phyloP scores from a whole-genome alignment of 441 rosid genomes.

The Erodium trifolium region DNA sequence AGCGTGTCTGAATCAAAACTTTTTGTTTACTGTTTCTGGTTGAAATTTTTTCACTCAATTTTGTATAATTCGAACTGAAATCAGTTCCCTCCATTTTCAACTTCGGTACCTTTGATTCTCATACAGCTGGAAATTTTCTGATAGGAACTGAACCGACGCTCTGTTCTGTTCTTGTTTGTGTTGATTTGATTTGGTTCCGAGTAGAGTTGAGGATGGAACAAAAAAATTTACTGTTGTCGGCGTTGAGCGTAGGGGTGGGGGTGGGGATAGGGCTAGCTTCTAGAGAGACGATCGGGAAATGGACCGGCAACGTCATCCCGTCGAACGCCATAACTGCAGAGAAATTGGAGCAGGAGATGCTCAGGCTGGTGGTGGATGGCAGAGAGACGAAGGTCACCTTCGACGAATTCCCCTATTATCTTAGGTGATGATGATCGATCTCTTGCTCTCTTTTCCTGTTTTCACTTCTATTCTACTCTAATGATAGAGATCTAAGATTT shows the following conservation, averaged over 20 bases:
- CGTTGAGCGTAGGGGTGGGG: slow-evolving; percentile 66
- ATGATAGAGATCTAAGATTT: too few species aligned
- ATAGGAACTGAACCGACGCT: too few species aligned
- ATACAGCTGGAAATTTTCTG: background rate
- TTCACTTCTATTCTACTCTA: background rate
- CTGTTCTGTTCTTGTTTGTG: too few species aligned
- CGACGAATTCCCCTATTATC: slow-evolving; percentile 63
- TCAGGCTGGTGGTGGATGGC: slow-evolving; percentile 39
- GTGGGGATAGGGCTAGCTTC: slow-evolving; percentile 48
- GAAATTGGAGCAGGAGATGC: slow-evolving; percentile 50
- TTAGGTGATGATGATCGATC: slow-evolving; percentile 32
- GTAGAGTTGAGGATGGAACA: slow-evolving; percentile 42
- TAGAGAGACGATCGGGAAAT: slow-evolving; percentile 28
- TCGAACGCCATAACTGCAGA: slow-evolving; percentile 34
- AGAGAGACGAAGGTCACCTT: slow-evolving; percentile 58
- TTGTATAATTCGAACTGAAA: background rate
- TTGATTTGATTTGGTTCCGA: too few species aligned
- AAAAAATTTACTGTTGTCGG: slow-evolving; percentile 49
- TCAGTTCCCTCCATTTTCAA: background rate
- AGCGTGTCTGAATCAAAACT: background rate
- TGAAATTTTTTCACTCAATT: background rate
- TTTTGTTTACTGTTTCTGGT: too few species aligned
- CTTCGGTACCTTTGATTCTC: background rate
- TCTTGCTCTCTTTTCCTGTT: background rate
- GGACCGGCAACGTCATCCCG: slow-evolving; percentile 30